Evolutionary conservation across 1,284 basidiomycete genomes (phyloP).

Genomic region (Trametes versicolor): DNA sequence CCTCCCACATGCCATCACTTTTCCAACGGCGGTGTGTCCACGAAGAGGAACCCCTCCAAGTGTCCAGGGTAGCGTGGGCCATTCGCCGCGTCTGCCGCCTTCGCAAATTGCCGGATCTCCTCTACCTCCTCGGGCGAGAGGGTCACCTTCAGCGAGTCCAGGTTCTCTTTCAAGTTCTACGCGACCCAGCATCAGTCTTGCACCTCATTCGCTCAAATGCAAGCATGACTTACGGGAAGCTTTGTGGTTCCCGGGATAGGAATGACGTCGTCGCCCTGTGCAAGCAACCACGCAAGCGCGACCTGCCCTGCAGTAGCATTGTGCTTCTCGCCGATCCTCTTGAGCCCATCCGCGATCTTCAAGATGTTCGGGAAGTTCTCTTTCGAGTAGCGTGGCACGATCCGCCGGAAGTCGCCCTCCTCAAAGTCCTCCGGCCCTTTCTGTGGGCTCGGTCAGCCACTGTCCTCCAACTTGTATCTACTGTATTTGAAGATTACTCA

Average conservation of each 20-base stretch:
- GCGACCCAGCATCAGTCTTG: conserved; percentile 41
- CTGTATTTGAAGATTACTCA: conserved; percentile 15
- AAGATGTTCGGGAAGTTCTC: conserved; percentile 58
- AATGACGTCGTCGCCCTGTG: conserved; percentile 48
- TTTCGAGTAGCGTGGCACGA: conserved; percentile 47
- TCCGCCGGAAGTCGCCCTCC: conserved; percentile 54
- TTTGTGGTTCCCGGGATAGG: conserved; percentile 49
- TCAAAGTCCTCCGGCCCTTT: conserved; percentile 61
- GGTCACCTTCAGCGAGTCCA: conserved; percentile 44
- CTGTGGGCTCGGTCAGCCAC: conserved; percentile 43
- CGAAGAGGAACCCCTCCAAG: conserved; percentile 29
- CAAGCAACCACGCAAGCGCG: conserved; percentile 54
- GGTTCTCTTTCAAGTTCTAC: conserved; percentile 57
- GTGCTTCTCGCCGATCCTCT: conserved; percentile 45
- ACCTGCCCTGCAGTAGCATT: conserved; percentile 52
- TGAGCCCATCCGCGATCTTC: conserved; percentile 49
- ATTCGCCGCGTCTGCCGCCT: conserved; percentile 39
- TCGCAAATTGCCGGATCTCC: conserved; percentile 44
- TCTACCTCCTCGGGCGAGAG: conserved; percentile 47
- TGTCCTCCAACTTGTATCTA: conserved; percentile 36
- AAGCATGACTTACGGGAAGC: conserved; percentile 24
- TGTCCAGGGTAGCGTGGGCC: conserved; percentile 35
- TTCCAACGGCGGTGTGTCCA: conserved; percentile 34
- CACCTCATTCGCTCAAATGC: no score
- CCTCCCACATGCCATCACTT: not conserved